Percentiles rank a stretch among this genome's conserved stretches.
These are phyloP conservation scores for Backusella sp. DNA, from an alignment of 192 early-diverging fungal genomes.

Conservation along the genomic window DNA sequence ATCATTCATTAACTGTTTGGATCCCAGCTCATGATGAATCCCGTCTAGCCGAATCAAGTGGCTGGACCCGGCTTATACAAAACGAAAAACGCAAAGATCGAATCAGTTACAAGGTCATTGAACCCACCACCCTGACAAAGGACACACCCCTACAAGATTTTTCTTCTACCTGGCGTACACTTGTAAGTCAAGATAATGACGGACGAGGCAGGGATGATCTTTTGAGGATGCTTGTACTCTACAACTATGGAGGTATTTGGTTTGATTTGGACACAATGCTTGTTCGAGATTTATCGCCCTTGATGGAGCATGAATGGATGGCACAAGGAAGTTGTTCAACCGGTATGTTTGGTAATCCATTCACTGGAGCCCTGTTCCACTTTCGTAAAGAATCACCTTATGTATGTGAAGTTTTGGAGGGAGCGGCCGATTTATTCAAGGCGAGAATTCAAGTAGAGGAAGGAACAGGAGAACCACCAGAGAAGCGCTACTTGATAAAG, in stretches of 20 bases:
- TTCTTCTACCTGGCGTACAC: constrained; percentile 11
- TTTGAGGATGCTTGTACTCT: constrained; percentile 29
- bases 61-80: constrained; percentile 20
- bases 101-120: constrained; percentile 8
- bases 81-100: neutral
- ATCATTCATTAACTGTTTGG: constrained; percentile 31
- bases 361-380: constrained; percentile 43
- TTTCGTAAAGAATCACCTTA: constrained; percentile 43
- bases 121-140: neutral
- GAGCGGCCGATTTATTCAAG: constrained; percentile 9
- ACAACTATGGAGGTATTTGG: constrained; percentile 36
- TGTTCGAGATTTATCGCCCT: constrained; percentile 35
- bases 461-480: neutral
- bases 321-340: constrained; percentile 34
- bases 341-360: constrained; percentile 34
- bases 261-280: constrained; percentile 33
- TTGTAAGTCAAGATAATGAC: neutral
- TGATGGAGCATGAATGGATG: constrained; percentile 41
- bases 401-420: constrained; percentile 41
- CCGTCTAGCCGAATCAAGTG: constrained; percentile 10
- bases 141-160: constrained; percentile 26
- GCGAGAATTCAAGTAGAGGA: constrained; percentile 1
- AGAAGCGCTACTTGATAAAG: constrained; percentile 30
- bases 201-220: constrained; percentile 11
- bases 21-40: constrained; percentile 10